Evolutionary conservation across 805 yeast species (phyloP).

Genomic region (Pichia thaimueangensis): DNA sequence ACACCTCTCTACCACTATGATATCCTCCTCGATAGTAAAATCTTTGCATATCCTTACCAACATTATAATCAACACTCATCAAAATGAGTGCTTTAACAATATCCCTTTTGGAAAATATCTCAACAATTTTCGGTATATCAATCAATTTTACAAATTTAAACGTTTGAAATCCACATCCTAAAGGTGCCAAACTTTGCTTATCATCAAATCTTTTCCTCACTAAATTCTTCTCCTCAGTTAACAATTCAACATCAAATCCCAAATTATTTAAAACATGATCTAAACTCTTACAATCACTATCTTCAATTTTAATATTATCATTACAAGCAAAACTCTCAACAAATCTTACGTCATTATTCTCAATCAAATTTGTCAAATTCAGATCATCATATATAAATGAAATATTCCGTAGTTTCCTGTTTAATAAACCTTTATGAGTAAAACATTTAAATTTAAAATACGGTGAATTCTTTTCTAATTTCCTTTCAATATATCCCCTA

Average conservation of each 20-base stretch:
- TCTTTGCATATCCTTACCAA: background rate
- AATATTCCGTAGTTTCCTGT: background rate
- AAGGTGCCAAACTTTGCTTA: slow-evolving; percentile 4
- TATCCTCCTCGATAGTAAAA: background rate
- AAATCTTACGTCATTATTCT: slow-evolving; percentile 1
- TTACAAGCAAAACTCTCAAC: slow-evolving; percentile 1
- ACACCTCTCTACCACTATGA: slow-evolving; percentile 5
- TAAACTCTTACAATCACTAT: background rate
- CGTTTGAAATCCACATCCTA: slow-evolving; percentile 11
- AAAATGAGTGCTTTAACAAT: slow-evolving; percentile 1
- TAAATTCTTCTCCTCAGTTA: background rate
- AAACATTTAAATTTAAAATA: slow-evolving; percentile 7
- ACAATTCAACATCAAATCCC: slow-evolving; percentile 4
- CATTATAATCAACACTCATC: slow-evolving; percentile 10
- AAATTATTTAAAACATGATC: background rate
- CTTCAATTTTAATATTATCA: background rate
- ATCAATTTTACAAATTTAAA: slow-evolving; percentile 4
- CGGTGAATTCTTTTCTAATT: background rate
- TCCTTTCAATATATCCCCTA: background rate
- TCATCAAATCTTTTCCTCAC: slow-evolving; percentile 6
- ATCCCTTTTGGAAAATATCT: background rate
- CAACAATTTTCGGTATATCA: background rate
- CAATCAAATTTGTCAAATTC: background rate
- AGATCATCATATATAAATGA: background rate
- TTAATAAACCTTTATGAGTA: background rate